Percentiles rank a stretch among this genome's conserved stretches.
phyloP scores from a whole-genome alignment of 2,329 filamentous ascomycete genomes.

The Xylariales sp. region DNA sequence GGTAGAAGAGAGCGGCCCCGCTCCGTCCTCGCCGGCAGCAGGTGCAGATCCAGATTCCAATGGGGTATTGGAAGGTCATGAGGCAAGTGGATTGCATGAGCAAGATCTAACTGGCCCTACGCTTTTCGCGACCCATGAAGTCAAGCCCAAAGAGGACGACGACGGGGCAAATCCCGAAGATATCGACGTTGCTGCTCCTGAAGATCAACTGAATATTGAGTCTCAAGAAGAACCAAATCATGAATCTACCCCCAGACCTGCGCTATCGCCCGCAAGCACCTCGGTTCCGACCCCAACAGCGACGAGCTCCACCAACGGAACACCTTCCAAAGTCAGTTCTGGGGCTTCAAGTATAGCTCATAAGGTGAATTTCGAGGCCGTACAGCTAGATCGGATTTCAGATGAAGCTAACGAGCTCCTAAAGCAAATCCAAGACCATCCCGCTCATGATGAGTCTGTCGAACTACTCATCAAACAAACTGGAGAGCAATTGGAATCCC shows the following conservation, averaged over 20 bases:
- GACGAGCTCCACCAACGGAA: slow-evolving; percentile 4
- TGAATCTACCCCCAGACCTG: slow-evolving; percentile 11
- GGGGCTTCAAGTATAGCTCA: slow-evolving; percentile 1
- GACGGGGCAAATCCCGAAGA: slow-evolving; percentile 43
- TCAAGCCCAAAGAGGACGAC: no score
- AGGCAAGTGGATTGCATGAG: no score
- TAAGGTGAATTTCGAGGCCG: neutral
- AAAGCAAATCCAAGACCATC: neutral
- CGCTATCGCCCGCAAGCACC: slow-evolving; percentile 10
- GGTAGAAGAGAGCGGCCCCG: no score
- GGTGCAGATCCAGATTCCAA: no score
- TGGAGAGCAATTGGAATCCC: slow-evolving; percentile 3
- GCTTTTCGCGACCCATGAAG: no score
- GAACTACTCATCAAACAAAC: neutral
- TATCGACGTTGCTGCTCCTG: slow-evolving; percentile 43
- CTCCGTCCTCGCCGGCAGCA: no score
- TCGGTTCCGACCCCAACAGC: slow-evolving; percentile 1
- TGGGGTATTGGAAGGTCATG: no score
- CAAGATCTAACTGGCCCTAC: no score
- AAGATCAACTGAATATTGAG: slow-evolving; percentile 30
- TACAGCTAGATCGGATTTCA: neutral
- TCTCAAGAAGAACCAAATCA: slow-evolving; percentile 16
- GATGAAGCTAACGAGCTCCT: neutral
- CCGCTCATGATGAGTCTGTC: neutral
- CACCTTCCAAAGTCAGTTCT: slow-evolving; percentile 1